These are phyloP conservation scores for Dipteronia sinensis DNA, from an alignment of 345 rosid species.

Conservation along the genomic window DNA sequence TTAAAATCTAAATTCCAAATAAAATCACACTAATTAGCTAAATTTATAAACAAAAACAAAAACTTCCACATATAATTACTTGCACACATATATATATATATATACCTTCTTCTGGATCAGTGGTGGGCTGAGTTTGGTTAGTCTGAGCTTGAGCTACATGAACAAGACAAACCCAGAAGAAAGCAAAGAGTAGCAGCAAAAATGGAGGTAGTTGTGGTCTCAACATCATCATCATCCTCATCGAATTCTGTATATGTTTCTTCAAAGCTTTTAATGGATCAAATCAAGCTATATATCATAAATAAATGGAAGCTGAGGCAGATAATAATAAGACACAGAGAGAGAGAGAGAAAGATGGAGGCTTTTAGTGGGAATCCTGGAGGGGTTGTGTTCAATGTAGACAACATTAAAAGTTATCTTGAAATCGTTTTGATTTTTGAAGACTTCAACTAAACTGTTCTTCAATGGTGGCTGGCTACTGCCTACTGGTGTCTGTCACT, in stretches of 20 bases:
- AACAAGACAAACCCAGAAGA: constrained; percentile 5
- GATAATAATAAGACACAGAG: neutral
- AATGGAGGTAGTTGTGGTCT: neutral
- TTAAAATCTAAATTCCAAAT: too few species aligned
- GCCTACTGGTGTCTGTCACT: too few species aligned
- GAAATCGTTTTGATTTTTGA: too few species aligned
- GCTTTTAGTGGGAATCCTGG: too few species aligned
- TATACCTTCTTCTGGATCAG: constrained; percentile 16
- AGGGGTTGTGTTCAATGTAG: too few species aligned
- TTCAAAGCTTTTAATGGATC: neutral
- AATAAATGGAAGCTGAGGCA: neutral
- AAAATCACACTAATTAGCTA: too few species aligned
- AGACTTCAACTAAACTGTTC: too few species aligned
- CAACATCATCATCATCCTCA: neutral
- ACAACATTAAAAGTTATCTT: too few species aligned
- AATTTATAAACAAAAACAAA: too few species aligned
- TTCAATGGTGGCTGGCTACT: too few species aligned
- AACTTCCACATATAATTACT: too few species aligned
- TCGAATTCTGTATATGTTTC: neutral
- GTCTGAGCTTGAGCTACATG: constrained; percentile 8
- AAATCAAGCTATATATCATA: neutral
- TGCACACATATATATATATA: too few species aligned
- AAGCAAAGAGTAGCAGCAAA: neutral
- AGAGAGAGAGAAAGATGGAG: constrained; percentile 2
- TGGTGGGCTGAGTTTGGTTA: neutral